Evolutionary conservation across 495 filamentous ascomycete genomes (phyloP).

Genomic region (Cercophora newfieldiana): DNA sequence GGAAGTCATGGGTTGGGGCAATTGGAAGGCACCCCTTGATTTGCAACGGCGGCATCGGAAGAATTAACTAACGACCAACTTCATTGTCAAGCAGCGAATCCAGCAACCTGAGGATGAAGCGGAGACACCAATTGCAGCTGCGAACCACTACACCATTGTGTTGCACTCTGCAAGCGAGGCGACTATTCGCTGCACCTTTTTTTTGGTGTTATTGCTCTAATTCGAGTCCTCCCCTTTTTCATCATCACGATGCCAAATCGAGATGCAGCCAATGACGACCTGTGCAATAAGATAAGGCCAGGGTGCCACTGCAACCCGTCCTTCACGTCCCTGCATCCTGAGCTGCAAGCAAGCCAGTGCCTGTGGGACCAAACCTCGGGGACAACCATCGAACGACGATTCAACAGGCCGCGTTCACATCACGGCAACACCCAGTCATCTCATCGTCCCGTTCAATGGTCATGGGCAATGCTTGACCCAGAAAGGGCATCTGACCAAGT

Average conservation of each 20-base stretch:
- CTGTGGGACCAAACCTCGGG: neutral
- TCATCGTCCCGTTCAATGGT: neutral
- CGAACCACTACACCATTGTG: neutral
- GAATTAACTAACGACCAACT: neutral
- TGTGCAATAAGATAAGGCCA: neutral
- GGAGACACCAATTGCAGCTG: constrained; percentile 5
- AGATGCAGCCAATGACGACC: neutral
- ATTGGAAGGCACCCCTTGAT: constrained; percentile 15
- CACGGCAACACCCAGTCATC: neutral
- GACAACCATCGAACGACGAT: neutral
- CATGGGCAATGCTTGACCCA: no score
- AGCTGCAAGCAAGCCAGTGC: neutral
- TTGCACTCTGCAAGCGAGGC: constrained; percentile 2
- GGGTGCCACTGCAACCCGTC: neutral
- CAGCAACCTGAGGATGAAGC: neutral
- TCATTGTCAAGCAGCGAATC: neutral
- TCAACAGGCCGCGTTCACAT: neutral
- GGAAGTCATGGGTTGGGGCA: constrained; percentile 8
- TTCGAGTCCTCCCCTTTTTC: neutral
- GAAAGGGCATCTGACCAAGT: neutral
- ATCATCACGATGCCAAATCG: constrained; percentile 12
- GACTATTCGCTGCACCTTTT: constrained; percentile 4
- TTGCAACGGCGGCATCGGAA: constrained; percentile 15
- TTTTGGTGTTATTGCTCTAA: neutral
- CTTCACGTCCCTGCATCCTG: neutral